Evolutionary conservation across 352 stramenopile species (phyloP), one percentile per base, ranked within the genome.

Genomic region (Aphanomyces stellatus): DNA sequence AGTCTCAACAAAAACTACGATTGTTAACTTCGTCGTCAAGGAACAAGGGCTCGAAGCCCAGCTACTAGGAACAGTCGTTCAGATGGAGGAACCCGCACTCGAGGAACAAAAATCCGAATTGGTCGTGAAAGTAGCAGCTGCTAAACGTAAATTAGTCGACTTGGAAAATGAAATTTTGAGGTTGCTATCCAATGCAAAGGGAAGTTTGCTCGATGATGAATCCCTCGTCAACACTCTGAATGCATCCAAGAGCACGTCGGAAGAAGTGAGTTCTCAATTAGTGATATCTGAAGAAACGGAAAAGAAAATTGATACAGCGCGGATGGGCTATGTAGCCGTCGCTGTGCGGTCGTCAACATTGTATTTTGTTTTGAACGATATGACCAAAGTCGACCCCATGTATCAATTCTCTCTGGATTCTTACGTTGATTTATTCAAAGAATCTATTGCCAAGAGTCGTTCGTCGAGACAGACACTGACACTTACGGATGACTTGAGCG

Each of bases 11-110:
- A 98, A 98, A 74, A 96, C 89, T 2, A 98, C 91, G 4, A 94
- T 98, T 5, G 88, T 99, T 15, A 98, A 98, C 69, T 98, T 98
- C 72, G 85, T 96, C 41, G 95, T 98, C 3, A 99, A 97, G 59
- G 88, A 97, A 64, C 85, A 97, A 34, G 95, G 95, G 10, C 79
- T 98, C 0, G 94, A 98, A 62, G 93, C 86, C 3, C 95, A 99
- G 71, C 74, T 98, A 8, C 80, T 98, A 10, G 89, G 88, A 42
- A 96, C 96, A 24, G 96, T 98, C 0, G 93, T 98, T 25, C 88
- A 97, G 61, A 77, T 96, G 13, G 95, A 98, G 74, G 83, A 98
- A 51, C 95, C 95, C 4, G 88, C 90, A 13, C 77, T 98, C 0
- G 95, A 98, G 69, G 88, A 97, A 59, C 88, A 98, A 63, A 98